Conservation (phyloP, 768 basidiomycete genomes). For the Tulasnella sp. region DNA sequence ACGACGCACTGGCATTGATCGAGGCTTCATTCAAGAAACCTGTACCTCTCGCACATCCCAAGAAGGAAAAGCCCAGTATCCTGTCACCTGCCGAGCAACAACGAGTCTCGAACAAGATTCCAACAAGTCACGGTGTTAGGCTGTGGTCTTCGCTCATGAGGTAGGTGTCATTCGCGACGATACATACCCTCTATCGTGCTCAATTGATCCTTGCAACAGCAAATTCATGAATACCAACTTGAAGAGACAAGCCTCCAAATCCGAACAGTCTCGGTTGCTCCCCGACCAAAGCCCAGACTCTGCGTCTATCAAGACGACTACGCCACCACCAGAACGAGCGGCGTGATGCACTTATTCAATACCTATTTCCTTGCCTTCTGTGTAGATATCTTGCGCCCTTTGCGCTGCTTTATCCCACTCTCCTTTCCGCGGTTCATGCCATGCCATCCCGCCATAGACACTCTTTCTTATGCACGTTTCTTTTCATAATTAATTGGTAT, state of each 20-base stretch:
- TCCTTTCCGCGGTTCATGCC: neutral
- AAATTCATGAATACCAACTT: constrained; percentile 23
- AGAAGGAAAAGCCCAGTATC: neutral
- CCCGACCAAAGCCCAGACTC: neutral
- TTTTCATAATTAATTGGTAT: neutral
- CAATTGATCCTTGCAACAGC: neutral
- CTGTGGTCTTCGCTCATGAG: constrained; percentile 19
- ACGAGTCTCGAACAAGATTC: constrained; percentile 17
- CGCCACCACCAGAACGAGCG: neutral
- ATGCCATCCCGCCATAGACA: no score
- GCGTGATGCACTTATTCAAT: neutral
- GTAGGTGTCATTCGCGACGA: neutral
- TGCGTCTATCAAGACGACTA: neutral
- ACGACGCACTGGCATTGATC: constrained; percentile 18
- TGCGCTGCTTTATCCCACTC: neutral
- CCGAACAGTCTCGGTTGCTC: neutral
- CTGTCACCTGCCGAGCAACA: constrained; percentile 15
- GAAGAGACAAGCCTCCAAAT: neutral
- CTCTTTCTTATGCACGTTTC: neutral
- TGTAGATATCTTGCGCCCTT: neutral
- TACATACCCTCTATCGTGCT: neutral
- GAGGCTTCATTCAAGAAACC: constrained; percentile 3
- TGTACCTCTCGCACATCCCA: constrained; percentile 12
- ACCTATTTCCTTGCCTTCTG: neutral
- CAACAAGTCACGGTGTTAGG: constrained; percentile 12